A percentile compares a stretch with the other conserved stretches of the same genome.
Evolutionary conservation across 1,139 yeast species (phyloP).

Genomic region (Nakaseomyces sp.): DNA sequence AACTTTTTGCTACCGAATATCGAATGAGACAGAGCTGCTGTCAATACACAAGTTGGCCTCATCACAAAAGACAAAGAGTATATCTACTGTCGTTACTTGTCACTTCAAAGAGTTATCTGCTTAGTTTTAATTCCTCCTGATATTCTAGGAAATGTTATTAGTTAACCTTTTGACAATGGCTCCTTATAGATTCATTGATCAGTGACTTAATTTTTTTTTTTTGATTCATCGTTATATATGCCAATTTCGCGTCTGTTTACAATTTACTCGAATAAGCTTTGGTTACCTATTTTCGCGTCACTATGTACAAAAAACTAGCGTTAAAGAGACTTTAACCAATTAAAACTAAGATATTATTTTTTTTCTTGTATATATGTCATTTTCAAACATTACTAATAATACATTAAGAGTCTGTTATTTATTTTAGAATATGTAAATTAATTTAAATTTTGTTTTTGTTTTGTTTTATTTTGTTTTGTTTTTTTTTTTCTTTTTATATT

Average conservation of each 20-base stretch:
- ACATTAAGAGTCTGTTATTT: not conserved
- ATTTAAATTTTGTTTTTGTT: not conserved
- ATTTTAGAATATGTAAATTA: not conserved
- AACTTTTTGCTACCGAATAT: constrained; percentile 11
- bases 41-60: not conserved
- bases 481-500: no score
- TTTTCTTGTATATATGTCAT: no score
- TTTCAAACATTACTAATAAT: not conserved
- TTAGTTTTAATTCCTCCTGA: no score
- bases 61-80: no score
- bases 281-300: not conserved
- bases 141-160: no score
- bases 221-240: constrained; percentile 1
- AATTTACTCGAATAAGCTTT: not conserved
- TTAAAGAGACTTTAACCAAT: not conserved
- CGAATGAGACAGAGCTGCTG: not conserved
- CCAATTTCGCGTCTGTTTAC: constrained; percentile 2
- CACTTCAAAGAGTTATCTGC: no score
- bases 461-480: not conserved
- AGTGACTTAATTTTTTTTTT: not conserved
- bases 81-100: no score
- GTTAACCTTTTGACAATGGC: no score
- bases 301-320: not conserved
- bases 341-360: not conserved
- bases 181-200: no score